Evolutionary conservation across 164 flowering plant genomes (phyloP).

Genomic region (Kingdonia uniflora): DNA sequence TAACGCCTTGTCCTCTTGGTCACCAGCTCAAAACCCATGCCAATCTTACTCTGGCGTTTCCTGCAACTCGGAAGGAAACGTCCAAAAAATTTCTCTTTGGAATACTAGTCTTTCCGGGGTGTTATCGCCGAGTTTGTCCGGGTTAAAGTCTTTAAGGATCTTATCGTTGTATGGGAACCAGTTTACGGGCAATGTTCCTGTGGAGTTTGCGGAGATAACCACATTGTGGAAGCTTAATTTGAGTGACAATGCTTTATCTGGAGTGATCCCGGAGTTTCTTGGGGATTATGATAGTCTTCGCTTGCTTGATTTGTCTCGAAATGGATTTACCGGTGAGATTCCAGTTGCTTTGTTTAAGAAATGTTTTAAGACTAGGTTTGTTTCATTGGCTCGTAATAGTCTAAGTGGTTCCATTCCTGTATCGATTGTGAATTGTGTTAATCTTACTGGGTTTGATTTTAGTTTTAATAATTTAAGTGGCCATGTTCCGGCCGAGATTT

Average conservation of each 20-base stretch:
- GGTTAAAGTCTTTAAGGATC: conserved; percentile 48
- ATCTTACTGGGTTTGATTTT: conserved; percentile 68
- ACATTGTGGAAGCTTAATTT: conserved; percentile 85
- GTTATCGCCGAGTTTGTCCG: conserved; percentile 60
- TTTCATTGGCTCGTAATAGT: conserved; percentile 62
- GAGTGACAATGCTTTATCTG: conserved; percentile 75
- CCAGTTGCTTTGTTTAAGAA: conserved; percentile 52
- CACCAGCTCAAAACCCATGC: conserved; percentile 40
- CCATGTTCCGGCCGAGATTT: conserved; percentile 43
- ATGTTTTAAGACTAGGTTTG: conserved; percentile 57
- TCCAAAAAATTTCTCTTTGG: conserved; percentile 67
- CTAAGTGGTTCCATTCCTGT: conserved; percentile 62
- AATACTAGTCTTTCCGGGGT: conserved; percentile 65
- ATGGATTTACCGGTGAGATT: conserved; percentile 55
- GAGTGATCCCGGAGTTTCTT: conserved; percentile 68
- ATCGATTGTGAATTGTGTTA: conserved; percentile 48
- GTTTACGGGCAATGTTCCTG: conserved; percentile 64
- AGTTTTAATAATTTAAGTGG: conserved; percentile 69
- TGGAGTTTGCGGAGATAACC: conserved; percentile 38
- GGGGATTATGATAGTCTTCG: conserved; percentile 61
- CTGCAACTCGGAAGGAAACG: conserved; percentile 57
- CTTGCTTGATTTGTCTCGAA: conserved; percentile 80
- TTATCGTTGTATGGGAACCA: conserved; percentile 68
- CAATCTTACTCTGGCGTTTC: conserved; percentile 46
- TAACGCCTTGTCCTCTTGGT: conserved; percentile 55